These are phyloP conservation scores for Teratosphaeria zuluensis DNA, from an alignment of 2,329 filamentous ascomycete genomes.

Conservation along the genomic window DNA sequence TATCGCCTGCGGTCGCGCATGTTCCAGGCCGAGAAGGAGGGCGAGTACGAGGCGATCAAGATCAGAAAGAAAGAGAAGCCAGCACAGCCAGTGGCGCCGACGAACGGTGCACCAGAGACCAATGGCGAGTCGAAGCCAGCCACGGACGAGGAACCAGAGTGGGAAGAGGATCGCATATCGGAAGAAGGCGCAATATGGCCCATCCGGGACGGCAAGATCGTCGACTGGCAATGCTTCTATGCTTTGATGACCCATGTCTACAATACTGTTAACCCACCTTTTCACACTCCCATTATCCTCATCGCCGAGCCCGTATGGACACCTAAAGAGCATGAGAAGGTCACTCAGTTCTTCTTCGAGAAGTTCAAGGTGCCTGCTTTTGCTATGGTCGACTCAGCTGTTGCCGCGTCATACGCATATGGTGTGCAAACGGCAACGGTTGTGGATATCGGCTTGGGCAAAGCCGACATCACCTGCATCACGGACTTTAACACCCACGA, in stretches of 20 bases:
- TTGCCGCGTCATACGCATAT: constrained; percentile 74
- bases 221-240: constrained; percentile 86
- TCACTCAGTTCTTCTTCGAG: constrained; percentile 93
- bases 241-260: constrained; percentile 89
- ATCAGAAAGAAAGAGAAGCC: constrained; percentile 46
- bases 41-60: constrained; percentile 72
- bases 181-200: constrained; percentile 87
- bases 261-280: constrained; percentile 76
- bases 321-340: constrained; percentile 71
- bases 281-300: constrained; percentile 88
- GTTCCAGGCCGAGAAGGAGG: constrained; percentile 69
- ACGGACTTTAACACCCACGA: constrained; percentile 71
- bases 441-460: constrained; percentile 82
- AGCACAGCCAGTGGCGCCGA: not conserved
- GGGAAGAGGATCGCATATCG: constrained; percentile 80
- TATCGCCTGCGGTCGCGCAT: constrained; percentile 85
- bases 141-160: constrained; percentile 57
- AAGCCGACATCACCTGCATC: constrained; percentile 86
- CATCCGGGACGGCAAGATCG: constrained; percentile 68
- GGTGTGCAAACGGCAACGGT: constrained; percentile 74
- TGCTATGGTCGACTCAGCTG: constrained; percentile 77
- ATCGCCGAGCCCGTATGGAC: constrained; percentile 88
- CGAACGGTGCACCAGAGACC: constrained; percentile 4
- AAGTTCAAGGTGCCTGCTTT: constrained; percentile 92
- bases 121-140: constrained; percentile 29